A percentile compares a stretch with the other conserved stretches of the same genome.
These are phyloP conservation scores for Urtica urens DNA, from an alignment of 306 rosid species.

Conservation along the genomic window DNA sequence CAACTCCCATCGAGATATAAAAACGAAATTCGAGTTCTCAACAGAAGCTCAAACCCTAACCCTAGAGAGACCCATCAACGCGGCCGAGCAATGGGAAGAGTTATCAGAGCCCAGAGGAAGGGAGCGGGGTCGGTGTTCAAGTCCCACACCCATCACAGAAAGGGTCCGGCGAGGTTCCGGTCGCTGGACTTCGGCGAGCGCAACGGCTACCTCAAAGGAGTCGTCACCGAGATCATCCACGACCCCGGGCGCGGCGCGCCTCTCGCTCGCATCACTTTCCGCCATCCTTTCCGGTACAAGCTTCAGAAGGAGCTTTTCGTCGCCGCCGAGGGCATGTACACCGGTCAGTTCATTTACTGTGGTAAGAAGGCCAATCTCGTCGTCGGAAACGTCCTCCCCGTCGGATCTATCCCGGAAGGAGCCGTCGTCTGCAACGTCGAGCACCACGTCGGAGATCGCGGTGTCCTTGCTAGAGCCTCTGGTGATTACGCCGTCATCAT, in stretches of 20 bases:
- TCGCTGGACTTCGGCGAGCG: slow-evolving; percentile 71
- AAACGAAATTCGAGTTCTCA: too few relatives aligned
- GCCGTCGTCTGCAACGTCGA: slow-evolving; percentile 72
- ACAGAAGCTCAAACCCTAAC: slow-evolving; percentile 2
- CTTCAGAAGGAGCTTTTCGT: slow-evolving; percentile 54
- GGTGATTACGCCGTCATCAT: slow-evolving; percentile 74
- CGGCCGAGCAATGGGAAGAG: slow-evolving; percentile 42
- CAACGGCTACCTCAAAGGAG: slow-evolving; percentile 67
- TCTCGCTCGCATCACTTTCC: slow-evolving; percentile 56
- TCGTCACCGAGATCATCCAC: slow-evolving; percentile 56
- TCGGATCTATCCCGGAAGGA: slow-evolving; percentile 67
- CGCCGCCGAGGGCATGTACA: slow-evolving; percentile 64
- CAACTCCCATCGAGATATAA: too few relatives aligned
- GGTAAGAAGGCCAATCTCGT: slow-evolving; percentile 72
- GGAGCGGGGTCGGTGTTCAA: slow-evolving; percentile 77
- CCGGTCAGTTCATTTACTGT: slow-evolving; percentile 68
- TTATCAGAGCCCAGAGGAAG: slow-evolving; percentile 72
- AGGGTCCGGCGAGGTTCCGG: slow-evolving; percentile 66
- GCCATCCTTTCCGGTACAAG: slow-evolving; percentile 68
- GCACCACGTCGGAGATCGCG: slow-evolving; percentile 80
- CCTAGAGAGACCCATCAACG: not conserved
- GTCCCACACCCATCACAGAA: slow-evolving; percentile 81
- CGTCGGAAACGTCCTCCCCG: slow-evolving; percentile 59
- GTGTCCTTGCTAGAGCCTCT: slow-evolving; percentile 56
- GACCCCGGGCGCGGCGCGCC: slow-evolving; percentile 87